Evolutionary conservation across 163 green algal species (phyloP).

Genomic region (Chlamydomonas reinhardtii): DNA sequence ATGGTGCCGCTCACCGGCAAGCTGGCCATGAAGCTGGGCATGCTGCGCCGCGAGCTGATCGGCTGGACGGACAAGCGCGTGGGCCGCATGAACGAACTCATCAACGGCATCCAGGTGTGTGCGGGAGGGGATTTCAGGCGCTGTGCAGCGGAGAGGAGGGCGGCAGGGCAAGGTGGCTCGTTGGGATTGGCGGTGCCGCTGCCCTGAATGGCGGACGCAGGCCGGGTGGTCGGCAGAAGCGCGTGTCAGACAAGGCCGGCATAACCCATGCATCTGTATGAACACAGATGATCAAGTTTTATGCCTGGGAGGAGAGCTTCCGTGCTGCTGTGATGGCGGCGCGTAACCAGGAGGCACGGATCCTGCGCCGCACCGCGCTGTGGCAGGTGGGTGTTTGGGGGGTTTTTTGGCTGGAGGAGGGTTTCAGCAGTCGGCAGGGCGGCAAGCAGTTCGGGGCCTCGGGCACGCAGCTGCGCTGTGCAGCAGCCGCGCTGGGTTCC

Average conservation of each 20-base stretch:
- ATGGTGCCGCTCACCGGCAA: constrained; percentile 57
- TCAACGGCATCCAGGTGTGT: constrained; percentile 74
- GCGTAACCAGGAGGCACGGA: constrained; percentile 67
- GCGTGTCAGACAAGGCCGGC: no score
- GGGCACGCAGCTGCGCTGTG: no score
- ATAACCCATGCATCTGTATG: no score
- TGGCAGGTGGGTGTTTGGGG: constrained; percentile 45
- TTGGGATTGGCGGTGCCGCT: no score
- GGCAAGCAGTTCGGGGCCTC: no score
- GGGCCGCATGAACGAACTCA: constrained; percentile 75
- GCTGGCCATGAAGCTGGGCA: constrained; percentile 59
- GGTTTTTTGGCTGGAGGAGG: no score
- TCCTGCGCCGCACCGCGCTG: constrained; percentile 61
- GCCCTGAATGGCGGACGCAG: no score
- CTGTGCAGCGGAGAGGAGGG: neutral
- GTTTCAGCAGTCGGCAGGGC: no score
- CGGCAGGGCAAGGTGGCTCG: neutral
- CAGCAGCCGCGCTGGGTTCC: no score
- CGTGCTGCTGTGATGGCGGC: constrained; percentile 55
- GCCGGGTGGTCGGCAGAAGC: no score
- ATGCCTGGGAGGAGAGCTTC: constrained; percentile 77
- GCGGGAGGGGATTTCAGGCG: neutral
- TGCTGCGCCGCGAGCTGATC: constrained; percentile 61
- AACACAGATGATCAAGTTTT: constrained; percentile 74
- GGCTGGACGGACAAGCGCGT: constrained; percentile 77